Evolutionary conservation across 2,329 filamentous ascomycete genomes (phyloP).

Genomic region (Coniochaeta prunicola): DNA sequence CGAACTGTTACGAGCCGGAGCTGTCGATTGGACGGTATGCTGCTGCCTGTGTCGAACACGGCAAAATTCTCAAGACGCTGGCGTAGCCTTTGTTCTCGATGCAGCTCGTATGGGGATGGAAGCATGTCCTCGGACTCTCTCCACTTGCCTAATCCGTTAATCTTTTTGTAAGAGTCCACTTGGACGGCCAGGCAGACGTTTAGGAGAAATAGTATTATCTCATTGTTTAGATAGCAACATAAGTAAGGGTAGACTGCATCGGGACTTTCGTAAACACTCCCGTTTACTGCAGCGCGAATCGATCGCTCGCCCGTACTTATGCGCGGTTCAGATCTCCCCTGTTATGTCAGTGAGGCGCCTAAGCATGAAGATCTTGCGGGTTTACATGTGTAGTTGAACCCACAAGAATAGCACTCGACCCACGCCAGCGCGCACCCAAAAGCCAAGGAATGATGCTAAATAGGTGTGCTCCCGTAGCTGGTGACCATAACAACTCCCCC

Average conservation of each 20-base stretch:
- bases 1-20: neutral
- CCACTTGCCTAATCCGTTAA: neutral
- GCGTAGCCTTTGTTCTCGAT: neutral
- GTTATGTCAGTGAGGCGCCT: neutral
- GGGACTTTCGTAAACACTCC: too few relatives aligned
- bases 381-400: neutral
- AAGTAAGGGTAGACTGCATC: too few relatives aligned
- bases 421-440: neutral
- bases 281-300: neutral
- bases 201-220: neutral
- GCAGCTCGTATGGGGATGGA: neutral
- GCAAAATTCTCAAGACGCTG: neutral
- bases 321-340: too few relatives aligned
- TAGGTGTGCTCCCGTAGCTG: neutral
- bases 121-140: neutral
- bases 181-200: neutral
- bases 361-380: neutral
- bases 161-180: neutral
- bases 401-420: too few relatives aligned
- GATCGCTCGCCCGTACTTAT: too few relatives aligned
- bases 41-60: neutral
- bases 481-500: neutral
- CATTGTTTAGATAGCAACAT: neutral
- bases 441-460: neutral
- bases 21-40: neutral